Evolutionary conservation across 179 eudicot genomes (phyloP).

Genomic region (Actinidia arguta): DNA sequence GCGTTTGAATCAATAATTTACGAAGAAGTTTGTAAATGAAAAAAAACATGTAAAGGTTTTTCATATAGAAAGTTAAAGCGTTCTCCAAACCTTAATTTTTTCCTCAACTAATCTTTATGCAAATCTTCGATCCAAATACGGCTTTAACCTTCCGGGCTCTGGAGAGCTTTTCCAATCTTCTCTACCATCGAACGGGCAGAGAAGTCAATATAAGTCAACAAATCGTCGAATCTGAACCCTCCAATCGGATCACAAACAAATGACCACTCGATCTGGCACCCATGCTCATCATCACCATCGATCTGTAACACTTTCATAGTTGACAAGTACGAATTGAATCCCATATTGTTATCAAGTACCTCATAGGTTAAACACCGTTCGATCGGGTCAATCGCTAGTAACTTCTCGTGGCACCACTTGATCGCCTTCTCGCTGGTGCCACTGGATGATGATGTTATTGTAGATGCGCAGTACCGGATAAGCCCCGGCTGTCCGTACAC

Average conservation of each 20-base stretch:
- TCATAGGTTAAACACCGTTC: slow-evolving; percentile 39
- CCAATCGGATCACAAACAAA: slow-evolving; percentile 71
- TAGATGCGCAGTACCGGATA: slow-evolving; percentile 45
- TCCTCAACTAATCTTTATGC: no score
- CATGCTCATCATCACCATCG: slow-evolving; percentile 28
- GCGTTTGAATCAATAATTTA: no score
- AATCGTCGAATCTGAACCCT: slow-evolving; percentile 54
- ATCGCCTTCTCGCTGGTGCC: slow-evolving; percentile 17
- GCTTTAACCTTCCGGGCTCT: no score
- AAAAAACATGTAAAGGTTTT: no score
- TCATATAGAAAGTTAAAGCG: no score
- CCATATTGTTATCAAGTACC: slow-evolving; percentile 45
- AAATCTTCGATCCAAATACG: no score
- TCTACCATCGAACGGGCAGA: slow-evolving; percentile 50
- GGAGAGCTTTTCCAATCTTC: slow-evolving; percentile 47
- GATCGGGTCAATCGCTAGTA: slow-evolving; percentile 32
- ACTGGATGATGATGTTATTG: slow-evolving; percentile 12
- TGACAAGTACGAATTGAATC: slow-evolving; percentile 36
- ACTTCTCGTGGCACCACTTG: slow-evolving; percentile 53
- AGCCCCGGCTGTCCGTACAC: slow-evolving; percentile 39
- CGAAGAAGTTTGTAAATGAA: no score
- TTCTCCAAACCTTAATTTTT: no score
- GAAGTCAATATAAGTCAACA: slow-evolving; percentile 38
- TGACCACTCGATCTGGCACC: slow-evolving; percentile 80
- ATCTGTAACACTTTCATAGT: slow-evolving; percentile 29